These are phyloP conservation scores for Chaetomidium leptoderma DNA, from an alignment of 495 filamentous ascomycete species.

Conservation along the genomic window DNA sequence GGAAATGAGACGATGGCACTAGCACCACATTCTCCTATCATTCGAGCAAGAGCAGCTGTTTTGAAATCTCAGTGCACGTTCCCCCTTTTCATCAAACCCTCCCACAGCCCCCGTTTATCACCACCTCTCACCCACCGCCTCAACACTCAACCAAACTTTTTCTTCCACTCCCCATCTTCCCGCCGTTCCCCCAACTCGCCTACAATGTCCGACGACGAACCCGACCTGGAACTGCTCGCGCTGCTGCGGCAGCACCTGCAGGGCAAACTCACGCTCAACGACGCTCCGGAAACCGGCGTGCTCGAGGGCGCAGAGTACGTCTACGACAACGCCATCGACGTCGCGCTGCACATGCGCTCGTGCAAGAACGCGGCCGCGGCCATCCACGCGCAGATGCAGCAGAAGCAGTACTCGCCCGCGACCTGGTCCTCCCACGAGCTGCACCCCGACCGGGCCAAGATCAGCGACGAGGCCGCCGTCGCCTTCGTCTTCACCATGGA, in stretches of 20 bases:
- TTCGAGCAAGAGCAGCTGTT: background rate
- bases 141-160: background rate
- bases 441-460: conserved; percentile 61
- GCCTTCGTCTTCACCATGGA: conserved; percentile 97
- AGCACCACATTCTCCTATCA: no score
- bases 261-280: conserved; percentile 43
- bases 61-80: conserved; percentile 3
- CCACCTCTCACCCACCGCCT: background rate
- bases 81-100: conserved; percentile 3
- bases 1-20: background rate
- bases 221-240: conserved; percentile 80
- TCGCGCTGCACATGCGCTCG: conserved; percentile 71
- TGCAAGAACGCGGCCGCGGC: conserved; percentile 74
- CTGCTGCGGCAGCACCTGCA: conserved; percentile 78
- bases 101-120: background rate
- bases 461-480: conserved; percentile 69
- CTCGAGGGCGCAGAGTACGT: conserved; percentile 78
- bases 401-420: conserved; percentile 74
- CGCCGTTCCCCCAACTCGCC: background rate
- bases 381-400: conserved; percentile 76
- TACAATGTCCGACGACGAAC: conserved; percentile 82
- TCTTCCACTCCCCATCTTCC: background rate
- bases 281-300: conserved; percentile 71
- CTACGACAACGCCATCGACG: conserved; percentile 89
- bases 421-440: conserved; percentile 85